A percentile compares a stretch with the other conserved stretches of the same genome.
Conservation (phyloP, 83 land plant genomes). For the Picea abies region DNA sequence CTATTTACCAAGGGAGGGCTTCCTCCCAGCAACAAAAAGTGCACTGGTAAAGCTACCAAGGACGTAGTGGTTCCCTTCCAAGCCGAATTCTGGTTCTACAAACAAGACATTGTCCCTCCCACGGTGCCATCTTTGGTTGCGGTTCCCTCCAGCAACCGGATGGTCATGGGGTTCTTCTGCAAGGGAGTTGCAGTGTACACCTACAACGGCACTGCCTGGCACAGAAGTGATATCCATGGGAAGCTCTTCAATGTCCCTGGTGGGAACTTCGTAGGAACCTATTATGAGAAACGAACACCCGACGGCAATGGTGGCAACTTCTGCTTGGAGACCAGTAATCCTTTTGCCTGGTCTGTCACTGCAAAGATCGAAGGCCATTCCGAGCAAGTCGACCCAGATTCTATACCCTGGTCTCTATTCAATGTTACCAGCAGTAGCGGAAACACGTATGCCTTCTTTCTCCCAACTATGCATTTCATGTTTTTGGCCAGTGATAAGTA, state of each 20-base stretch:
- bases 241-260: constrained; percentile 31
- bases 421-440: constrained; percentile 21
- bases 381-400: constrained; percentile 15
- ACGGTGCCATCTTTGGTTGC: constrained; percentile 1
- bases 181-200: constrained; percentile 15
- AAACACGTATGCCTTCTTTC: constrained; percentile 13
- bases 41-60: not conserved
- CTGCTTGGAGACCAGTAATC: constrained; percentile 20
- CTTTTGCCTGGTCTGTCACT: constrained; percentile 13
- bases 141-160: constrained; percentile 5
- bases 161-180: constrained; percentile 25
- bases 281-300: not conserved
- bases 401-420: constrained; percentile 27
- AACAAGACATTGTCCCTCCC: constrained; percentile 27
- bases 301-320: constrained; percentile 16
- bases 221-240: not conserved
- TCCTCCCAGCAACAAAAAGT: not conserved
- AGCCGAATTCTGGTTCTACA: constrained; percentile 32
- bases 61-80: constrained; percentile 6
- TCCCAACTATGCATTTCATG: not conserved
- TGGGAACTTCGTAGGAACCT: constrained; percentile 11
- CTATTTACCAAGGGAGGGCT: constrained; percentile 2
- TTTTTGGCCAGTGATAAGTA: too few species aligned
- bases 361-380: constrained; percentile 7
- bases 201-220: constrained; percentile 22